Evolutionary conservation across 371 early-diverging fungal species (phyloP), one percentile per base, ranked within the genome.

Genomic region (Mucor piriformis): DNA sequence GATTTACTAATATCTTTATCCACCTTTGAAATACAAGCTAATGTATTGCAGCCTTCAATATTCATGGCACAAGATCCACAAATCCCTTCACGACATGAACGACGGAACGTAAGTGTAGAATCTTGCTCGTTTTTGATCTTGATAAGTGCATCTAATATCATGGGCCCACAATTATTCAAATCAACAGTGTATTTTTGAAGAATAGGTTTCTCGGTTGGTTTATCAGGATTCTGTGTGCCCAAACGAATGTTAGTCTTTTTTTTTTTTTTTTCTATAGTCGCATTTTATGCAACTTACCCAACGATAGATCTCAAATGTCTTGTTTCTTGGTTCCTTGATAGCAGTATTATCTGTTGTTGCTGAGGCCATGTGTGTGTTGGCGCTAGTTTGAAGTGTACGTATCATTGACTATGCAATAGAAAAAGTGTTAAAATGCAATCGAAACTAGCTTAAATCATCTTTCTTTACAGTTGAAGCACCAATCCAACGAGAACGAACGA

Each of bases 41-140:
- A 82, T 11, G 95, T 95, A 83, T 97, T 97, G 20, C 82, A 80
- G 54, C 98, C 98, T 68, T 88, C 86, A 71, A 96, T 95, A 85
- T 97, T 97, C 96, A 97, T 95, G 54, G 98, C 93, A 70, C 98
- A 96, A 40, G 94, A 94, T 46, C 98, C 98, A 74, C 97, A 97
- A 63, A 96, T 95, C 49, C 87, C 87, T 65, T 86, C 83, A 69
- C 88, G 86, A 70, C 88, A 88, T 40, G 85, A 86, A 65, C 92
- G 84, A 64, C 94, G 88, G 85, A 93, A 92, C 25, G 98, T 94
- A 55, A 96, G 82, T 13, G 95, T 93, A 38, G 95, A 86, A 73
- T 96, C 98, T 20, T 88, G 81, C 72, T 96, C 95, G 77, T 95
- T 95, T 81, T 97, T 97, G 70, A 96, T 95, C 73, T 96, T 95